phyloP scores from a whole-genome alignment of 768 basidiomycete species.

The Grammothele lineata region DNA sequence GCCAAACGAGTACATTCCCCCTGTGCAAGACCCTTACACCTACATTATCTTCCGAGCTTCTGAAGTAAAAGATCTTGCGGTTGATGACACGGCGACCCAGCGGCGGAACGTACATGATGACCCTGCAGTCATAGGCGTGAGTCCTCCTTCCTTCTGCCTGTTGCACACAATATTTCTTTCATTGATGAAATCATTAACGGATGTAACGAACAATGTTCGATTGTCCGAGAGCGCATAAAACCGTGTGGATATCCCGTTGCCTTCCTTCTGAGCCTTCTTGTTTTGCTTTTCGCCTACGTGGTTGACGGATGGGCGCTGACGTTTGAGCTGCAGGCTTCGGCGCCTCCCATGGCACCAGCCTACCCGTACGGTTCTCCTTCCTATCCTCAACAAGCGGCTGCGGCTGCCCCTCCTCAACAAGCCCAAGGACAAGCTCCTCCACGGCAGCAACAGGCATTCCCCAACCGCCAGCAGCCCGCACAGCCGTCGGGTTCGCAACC shows the following conservation, averaged over 20 bases:
- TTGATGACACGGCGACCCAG: constrained; percentile 58
- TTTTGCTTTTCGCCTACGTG: too few relatives aligned
- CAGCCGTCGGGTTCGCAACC: constrained; percentile 16
- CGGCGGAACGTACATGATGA: constrained; percentile 73
- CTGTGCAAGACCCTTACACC: constrained; percentile 77
- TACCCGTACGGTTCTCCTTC: constrained; percentile 22
- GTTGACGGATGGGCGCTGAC: constrained; percentile 1
- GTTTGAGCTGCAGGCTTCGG: constrained; percentile 40
- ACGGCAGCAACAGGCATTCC: constrained; percentile 16
- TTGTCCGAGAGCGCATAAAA: constrained; percentile 42
- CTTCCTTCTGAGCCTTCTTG: constrained; percentile 47
- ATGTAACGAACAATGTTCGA: constrained; percentile 38
- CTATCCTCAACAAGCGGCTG: constrained; percentile 19
- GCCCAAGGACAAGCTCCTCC: constrained; percentile 18
- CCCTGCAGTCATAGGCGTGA: constrained; percentile 78
- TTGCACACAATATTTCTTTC: constrained; percentile 4
- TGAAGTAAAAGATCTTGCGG: constrained; percentile 85
- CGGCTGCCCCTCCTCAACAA: constrained; percentile 19
- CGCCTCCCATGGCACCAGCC: constrained; percentile 32
- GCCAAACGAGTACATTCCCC: constrained; percentile 75
- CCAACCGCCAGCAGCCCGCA: constrained; percentile 12
- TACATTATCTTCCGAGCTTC: constrained; percentile 91
- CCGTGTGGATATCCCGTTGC: constrained; percentile 57
- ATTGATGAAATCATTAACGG: constrained; percentile 42
- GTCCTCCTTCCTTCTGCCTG: constrained; percentile 31